phyloP scores from a whole-genome alignment of 2,329 filamentous ascomycete species.

The Fusarium subglutinans region DNA sequence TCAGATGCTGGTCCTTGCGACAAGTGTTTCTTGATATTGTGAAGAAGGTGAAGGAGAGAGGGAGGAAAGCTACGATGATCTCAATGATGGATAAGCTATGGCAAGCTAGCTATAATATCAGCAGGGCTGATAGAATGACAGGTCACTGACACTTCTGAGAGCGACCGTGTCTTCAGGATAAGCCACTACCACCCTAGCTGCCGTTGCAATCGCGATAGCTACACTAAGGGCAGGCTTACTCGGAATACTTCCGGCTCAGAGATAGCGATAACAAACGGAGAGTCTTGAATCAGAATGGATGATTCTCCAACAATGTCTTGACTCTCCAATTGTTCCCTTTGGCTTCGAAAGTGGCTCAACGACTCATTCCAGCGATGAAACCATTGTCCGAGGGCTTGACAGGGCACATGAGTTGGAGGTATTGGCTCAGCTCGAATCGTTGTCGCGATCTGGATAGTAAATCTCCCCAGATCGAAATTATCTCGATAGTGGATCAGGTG shows the following conservation, averaged over 20 bases:
- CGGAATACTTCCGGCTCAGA: neutral
- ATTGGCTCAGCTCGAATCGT: slow-evolving; percentile 15
- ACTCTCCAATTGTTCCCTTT: neutral
- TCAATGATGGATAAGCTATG: neutral
- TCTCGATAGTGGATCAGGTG: slow-evolving; percentile 40
- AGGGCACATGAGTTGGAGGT: neutral
- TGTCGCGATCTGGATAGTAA: slow-evolving; percentile 25
- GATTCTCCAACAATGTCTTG: neutral
- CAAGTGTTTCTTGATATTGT: neutral
- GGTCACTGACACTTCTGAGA: neutral
- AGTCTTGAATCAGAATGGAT: neutral
- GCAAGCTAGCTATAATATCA: neutral
- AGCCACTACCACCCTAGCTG: neutral
- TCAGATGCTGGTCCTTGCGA: slow-evolving; percentile 3
- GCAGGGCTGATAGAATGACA: neutral
- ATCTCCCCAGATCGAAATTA: slow-evolving; percentile 35
- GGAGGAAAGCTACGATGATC: neutral
- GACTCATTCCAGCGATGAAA: neutral
- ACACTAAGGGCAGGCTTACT: neutral
- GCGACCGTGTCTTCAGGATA: neutral
- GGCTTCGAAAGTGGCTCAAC: neutral
- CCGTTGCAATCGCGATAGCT: neutral
- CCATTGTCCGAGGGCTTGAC: neutral
- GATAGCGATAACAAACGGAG: neutral
- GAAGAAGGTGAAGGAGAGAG: neutral